These are phyloP conservation scores for Isatis tinctoria DNA, from an alignment of 345 rosid species.

Conservation along the genomic window DNA sequence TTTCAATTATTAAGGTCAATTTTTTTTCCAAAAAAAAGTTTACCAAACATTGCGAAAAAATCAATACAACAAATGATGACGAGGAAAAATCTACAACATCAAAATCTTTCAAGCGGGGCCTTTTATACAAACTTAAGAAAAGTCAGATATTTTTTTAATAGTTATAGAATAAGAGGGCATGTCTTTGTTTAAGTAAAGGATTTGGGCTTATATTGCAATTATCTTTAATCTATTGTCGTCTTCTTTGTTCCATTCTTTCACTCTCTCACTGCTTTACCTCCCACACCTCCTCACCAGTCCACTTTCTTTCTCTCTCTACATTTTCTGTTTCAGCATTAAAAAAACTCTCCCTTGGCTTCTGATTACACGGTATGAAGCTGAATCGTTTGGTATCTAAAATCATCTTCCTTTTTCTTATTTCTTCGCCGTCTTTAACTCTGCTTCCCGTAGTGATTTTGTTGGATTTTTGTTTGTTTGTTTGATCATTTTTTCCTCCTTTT, in stretches of 20 bases:
- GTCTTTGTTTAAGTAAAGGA: background rate
- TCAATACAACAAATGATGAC: background rate
- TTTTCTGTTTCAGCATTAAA: background rate
- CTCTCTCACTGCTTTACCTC: background rate
- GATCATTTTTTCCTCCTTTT: background rate
- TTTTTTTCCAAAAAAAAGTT: too few relatives aligned
- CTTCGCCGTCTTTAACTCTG: background rate
- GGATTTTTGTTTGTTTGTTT: background rate
- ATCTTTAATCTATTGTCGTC: background rate
- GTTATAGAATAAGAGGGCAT: background rate
- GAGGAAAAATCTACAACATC: background rate
- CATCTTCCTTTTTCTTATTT: background rate
- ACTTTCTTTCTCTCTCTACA: constrained; percentile 2
- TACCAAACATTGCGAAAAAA: too few relatives aligned
- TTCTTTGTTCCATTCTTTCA: constrained; percentile 1
- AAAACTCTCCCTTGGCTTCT: background rate
- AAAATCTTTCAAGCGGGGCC: background rate
- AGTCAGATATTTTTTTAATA: background rate
- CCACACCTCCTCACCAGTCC: background rate
- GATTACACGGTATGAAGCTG: background rate
- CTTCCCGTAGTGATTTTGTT: background rate
- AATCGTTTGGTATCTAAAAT: background rate
- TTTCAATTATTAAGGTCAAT: too few relatives aligned
- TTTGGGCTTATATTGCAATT: background rate
- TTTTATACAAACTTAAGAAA: background rate